Evolutionary conservation across 2,329 filamentous ascomycete species (phyloP).

Genomic region (Colletotrichum sojae): DNA sequence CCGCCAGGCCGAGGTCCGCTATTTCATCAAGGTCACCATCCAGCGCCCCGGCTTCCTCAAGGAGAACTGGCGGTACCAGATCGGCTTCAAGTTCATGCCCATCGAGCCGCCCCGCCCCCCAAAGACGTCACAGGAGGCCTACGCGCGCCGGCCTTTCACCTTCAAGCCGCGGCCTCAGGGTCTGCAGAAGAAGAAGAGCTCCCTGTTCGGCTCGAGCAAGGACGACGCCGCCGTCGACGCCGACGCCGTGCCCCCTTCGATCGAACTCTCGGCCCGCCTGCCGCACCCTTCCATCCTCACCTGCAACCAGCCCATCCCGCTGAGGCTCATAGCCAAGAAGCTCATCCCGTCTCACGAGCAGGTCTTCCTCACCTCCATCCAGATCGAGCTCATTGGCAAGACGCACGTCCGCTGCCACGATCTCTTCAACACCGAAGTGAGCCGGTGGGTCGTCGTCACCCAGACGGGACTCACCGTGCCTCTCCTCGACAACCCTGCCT

Average conservation of each 20-base stretch:
- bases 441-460: constrained; percentile 82
- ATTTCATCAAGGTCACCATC: constrained; percentile 96
- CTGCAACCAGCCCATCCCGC: constrained; percentile 87
- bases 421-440: constrained; percentile 77
- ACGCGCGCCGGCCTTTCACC: constrained; percentile 79
- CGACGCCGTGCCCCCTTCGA: constrained; percentile 71
- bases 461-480: constrained; percentile 80
- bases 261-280: constrained; percentile 84
- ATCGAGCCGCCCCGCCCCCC: constrained; percentile 87
- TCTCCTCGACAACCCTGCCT: constrained; percentile 70
- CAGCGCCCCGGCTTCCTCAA: constrained; percentile 90
- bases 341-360: constrained; percentile 77
- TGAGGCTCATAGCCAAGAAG: constrained; percentile 85
- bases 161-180: constrained; percentile 61
- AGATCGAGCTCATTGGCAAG: constrained; percentile 85
- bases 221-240: constrained; percentile 42
- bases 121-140: constrained; percentile 81
- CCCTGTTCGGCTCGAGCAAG: constrained; percentile 67
- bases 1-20: constrained; percentile 89
- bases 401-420: constrained; percentile 87
- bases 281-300: constrained; percentile 91
- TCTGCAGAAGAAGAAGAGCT: constrained; percentile 66
- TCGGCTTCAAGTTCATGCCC: constrained; percentile 88
- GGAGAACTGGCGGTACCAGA: constrained; percentile 82
- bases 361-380: constrained; percentile 82